Evolutionary conservation across 352 stramenopile genomes (phyloP).

Genomic region (Pythium guiyangense): DNA sequence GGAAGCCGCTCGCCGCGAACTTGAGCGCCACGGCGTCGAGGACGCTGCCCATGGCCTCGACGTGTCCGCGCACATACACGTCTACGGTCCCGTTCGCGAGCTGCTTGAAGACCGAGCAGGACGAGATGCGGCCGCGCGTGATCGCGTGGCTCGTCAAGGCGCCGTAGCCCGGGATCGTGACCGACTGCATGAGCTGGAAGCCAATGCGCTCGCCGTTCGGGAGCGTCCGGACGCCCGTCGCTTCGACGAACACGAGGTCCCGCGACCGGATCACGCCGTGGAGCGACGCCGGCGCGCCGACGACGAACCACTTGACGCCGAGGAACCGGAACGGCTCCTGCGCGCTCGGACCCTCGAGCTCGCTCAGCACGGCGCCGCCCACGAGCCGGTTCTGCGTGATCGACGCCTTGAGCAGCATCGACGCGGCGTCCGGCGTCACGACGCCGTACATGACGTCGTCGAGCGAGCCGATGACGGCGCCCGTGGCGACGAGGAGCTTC

Average conservation of each 20-base stretch:
- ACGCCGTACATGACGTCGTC: conserved; percentile 67
- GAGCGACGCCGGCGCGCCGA: no score
- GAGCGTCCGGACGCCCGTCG: no score
- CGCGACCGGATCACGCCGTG: no score
- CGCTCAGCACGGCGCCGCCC: no score
- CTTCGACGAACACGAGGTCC: no score
- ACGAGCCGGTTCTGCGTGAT: no score
- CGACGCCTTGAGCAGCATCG: no score
- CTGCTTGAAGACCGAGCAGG: conserved; percentile 11
- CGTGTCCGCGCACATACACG: conserved; percentile 10
- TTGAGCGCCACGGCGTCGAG: conserved; percentile 35
- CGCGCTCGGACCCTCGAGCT: no score
- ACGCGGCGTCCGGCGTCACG: no score
- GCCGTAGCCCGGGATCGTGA: conserved; percentile 17
- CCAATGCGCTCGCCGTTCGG: no score
- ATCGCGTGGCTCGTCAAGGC: not conserved
- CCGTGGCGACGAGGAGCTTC: conserved; percentile 11
- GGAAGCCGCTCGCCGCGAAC: conserved; percentile 30
- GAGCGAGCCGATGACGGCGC: conserved; percentile 19
- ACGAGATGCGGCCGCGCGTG: conserved; percentile 2
- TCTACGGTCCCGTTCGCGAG: conserved; percentile 9
- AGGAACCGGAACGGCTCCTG: no score
- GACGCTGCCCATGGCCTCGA: conserved; percentile 8
- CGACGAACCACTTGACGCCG: no score
- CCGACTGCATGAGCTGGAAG: conserved; percentile 29